Percentiles rank a stretch among this genome's conserved stretches.
Conservation (phyloP, 1,284 basidiomycete genomes). For the Neonothopanus nambi region DNA sequence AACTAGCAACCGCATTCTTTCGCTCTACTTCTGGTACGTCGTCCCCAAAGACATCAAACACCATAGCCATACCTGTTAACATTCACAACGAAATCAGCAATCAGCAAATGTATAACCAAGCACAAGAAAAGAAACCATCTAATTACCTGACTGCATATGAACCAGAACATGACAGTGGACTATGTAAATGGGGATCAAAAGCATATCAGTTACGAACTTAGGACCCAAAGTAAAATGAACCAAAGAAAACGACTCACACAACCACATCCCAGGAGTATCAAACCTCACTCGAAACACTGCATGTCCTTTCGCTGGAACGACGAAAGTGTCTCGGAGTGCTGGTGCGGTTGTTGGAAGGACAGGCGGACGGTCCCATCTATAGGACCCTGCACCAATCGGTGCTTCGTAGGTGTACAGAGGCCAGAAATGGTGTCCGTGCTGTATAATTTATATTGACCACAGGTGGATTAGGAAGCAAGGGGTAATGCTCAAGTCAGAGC, state of each 20-base stretch:
- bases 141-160: constrained; percentile 11
- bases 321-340: constrained; percentile 13
- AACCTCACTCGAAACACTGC: constrained; percentile 13
- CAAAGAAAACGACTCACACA: constrained; percentile 11
- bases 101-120: too few relatives aligned
- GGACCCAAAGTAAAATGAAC: too few relatives aligned
- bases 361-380: constrained; percentile 14
- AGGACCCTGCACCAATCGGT: constrained; percentile 11
- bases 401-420: constrained; percentile 14
- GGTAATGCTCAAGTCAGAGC: not conserved
- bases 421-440: constrained; percentile 16
- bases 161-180: constrained; percentile 15
- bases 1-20: constrained; percentile 3
- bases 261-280: constrained; percentile 15
- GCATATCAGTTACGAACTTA: too few relatives aligned
- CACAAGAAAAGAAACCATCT: not conserved
- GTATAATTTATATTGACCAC: too few relatives aligned
- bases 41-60: constrained; percentile 12
- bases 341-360: constrained; percentile 7
- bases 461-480: not conserved
- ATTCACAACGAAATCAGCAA: too few relatives aligned
- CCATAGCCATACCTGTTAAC: constrained; percentile 11
- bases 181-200: not conserved
- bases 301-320: constrained; percentile 12
- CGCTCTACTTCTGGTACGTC: not conserved